phyloP scores from a whole-genome alignment of 768 basidiomycete species.

The Steccherinum ochraceum region DNA sequence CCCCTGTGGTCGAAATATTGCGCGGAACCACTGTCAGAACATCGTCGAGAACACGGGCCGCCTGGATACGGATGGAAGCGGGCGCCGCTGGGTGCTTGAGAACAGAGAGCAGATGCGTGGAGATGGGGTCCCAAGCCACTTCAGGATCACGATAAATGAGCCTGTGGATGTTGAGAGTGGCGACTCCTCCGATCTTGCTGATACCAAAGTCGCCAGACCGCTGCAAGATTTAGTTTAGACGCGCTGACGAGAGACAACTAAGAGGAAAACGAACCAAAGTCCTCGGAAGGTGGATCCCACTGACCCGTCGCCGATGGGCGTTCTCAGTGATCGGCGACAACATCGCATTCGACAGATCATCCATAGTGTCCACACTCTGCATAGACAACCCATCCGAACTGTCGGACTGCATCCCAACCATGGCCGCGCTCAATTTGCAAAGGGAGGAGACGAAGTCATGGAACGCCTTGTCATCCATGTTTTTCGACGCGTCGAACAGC shows the following conservation, averaged over 20 bases:
- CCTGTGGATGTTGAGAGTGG: slow-evolving; percentile 79
- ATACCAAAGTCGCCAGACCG: slow-evolving; percentile 94
- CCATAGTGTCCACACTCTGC: slow-evolving; percentile 30
- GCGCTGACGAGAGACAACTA: background rate
- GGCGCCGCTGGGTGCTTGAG: slow-evolving; percentile 68
- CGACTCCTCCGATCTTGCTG: slow-evolving; percentile 73
- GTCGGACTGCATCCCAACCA: slow-evolving; percentile 83
- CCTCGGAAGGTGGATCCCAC: slow-evolving; percentile 81
- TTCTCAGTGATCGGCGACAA: slow-evolving; percentile 33
- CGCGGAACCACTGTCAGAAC: slow-evolving; percentile 74
- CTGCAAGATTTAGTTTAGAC: slow-evolving; percentile 30
- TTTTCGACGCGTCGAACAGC: slow-evolving; percentile 81
- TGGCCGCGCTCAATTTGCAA: slow-evolving; percentile 83
- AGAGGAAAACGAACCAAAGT: slow-evolving; percentile 54
- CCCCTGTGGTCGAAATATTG: slow-evolving; percentile 53
- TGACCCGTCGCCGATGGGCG: slow-evolving; percentile 64
- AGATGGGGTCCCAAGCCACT: slow-evolving; percentile 80
- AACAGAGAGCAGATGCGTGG: slow-evolving; percentile 72
- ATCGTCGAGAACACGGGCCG: slow-evolving; percentile 82
- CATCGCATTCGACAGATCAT: slow-evolving; percentile 29
- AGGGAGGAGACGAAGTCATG: slow-evolving; percentile 69
- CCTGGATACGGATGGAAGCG: slow-evolving; percentile 76
- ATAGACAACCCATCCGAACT: slow-evolving; percentile 19
- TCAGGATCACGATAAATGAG: slow-evolving; percentile 79
- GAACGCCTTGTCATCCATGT: slow-evolving; percentile 79